Conservation (phyloP, 306 rosid species). For the Rosa persica region DNA sequence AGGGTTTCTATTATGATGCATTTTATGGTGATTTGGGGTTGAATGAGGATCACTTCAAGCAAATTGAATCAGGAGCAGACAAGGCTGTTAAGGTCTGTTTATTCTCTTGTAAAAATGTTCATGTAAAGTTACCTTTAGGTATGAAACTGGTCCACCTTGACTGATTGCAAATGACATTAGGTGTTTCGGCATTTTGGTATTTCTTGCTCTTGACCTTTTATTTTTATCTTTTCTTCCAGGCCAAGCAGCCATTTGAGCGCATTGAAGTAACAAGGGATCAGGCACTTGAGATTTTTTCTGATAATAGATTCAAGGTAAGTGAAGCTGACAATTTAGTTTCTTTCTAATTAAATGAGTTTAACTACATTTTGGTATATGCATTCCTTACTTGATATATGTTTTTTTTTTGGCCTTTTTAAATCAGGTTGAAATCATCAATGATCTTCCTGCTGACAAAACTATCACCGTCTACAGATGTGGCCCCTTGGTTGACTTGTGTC, state of each 20-base stretch:
- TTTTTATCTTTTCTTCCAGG: slow-evolving; percentile 44
- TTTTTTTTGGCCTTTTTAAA: slow-evolving; percentile 22
- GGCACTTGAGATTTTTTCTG: slow-evolving; percentile 84
- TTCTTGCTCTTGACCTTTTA: neutral
- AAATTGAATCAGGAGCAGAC: slow-evolving; percentile 59
- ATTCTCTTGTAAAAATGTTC: slow-evolving; percentile 7
- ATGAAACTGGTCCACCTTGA: neutral
- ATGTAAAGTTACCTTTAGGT: neutral
- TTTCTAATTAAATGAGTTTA: slow-evolving; percentile 6
- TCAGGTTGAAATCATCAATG: slow-evolving; percentile 94
- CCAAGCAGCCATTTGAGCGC: slow-evolving; percentile 88
- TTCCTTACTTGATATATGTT: slow-evolving; percentile 9
- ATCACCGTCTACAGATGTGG: slow-evolving; percentile 98
- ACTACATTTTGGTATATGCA: slow-evolving; percentile 13
- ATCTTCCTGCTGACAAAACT: slow-evolving; percentile 86
- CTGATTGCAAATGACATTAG: neutral
- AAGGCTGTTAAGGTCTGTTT: slow-evolving; percentile 71
- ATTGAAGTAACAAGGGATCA: slow-evolving; percentile 87
- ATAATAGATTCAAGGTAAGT: slow-evolving; percentile 82
- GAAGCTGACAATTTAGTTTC: slow-evolving; percentile 16
- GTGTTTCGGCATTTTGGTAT: neutral
- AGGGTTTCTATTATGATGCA: slow-evolving; percentile 97
- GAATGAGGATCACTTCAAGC: slow-evolving; percentile 89
- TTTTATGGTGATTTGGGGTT: slow-evolving; percentile 85
- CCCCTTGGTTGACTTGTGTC: slow-evolving; percentile 89